Conservation (phyloP, 2,329 filamentous ascomycete genomes). For the Diaporthe vexans region DNA sequence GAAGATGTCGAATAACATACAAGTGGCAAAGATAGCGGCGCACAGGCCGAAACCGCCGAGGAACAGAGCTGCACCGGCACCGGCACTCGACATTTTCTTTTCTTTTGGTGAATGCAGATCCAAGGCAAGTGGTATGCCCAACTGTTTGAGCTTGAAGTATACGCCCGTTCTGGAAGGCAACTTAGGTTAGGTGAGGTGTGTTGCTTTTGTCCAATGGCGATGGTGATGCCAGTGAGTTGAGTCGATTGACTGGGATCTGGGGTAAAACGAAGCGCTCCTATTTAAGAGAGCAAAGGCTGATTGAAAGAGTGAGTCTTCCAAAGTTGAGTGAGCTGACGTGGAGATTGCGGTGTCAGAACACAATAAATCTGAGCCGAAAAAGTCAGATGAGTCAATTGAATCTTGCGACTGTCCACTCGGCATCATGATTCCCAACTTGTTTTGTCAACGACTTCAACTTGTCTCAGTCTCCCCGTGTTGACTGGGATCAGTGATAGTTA, state of each 20-base stretch:
- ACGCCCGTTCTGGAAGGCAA: background rate
- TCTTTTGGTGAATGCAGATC: too few relatives aligned
- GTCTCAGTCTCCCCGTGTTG: background rate
- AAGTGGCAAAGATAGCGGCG: background rate
- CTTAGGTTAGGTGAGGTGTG: too few relatives aligned
- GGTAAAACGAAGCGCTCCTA: background rate
- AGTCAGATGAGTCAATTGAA: background rate
- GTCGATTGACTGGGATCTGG: background rate
- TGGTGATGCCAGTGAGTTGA: too few relatives aligned
- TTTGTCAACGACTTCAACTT: too few relatives aligned
- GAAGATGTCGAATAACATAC: slow-evolving; percentile 24
- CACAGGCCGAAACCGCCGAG: slow-evolving; percentile 33
- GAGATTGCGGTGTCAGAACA: background rate
- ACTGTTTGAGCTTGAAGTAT: too few relatives aligned
- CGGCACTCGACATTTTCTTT: slow-evolving; percentile 6
- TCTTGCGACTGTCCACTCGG: background rate
- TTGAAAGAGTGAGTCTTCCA: background rate
- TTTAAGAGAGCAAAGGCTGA: background rate
- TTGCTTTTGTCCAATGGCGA: too few relatives aligned
- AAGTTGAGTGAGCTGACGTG: background rate
- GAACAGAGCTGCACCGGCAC: slow-evolving; percentile 32
- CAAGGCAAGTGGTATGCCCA: too few relatives aligned
- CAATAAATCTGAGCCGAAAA: background rate
- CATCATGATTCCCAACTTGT: background rate
- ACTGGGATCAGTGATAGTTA: background rate